Evolutionary conservation across 306 rosid genomes (phyloP).

Genomic region (Canavalia gladiata): DNA sequence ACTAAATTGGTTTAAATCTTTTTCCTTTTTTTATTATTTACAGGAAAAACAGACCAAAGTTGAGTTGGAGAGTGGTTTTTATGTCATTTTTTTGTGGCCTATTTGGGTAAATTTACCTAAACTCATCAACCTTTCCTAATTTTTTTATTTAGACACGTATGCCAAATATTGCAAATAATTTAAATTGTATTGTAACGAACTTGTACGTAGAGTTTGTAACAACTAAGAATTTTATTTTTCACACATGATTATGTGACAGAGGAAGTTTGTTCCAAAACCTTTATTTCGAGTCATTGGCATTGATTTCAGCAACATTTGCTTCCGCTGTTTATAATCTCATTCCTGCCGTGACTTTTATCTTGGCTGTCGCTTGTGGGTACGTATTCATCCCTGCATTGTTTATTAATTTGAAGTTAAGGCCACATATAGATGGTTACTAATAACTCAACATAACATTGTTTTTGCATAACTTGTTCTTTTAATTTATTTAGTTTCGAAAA

Average conservation of each 20-base stretch:
- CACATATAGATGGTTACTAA: neutral
- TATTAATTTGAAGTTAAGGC: neutral
- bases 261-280: conserved; percentile 59
- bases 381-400: neutral
- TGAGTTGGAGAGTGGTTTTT: conserved; percentile 53
- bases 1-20: neutral
- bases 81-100: conserved; percentile 62
- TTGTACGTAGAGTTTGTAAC: neutral
- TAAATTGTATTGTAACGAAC: neutral
- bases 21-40: neutral
- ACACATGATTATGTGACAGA: conserved; percentile 20
- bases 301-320: conserved; percentile 57
- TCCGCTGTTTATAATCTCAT: conserved; percentile 55
- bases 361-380: conserved; percentile 52
- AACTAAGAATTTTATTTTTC: neutral
- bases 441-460: neutral
- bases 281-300: conserved; percentile 45
- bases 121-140: neutral
- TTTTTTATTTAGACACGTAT: neutral
- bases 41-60: conserved; percentile 61
- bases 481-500: conserved; percentile 35
- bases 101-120: conserved; percentile 57
- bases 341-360: conserved; percentile 56
- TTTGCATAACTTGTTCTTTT: neutral
- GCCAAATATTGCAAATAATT: neutral